These are phyloP conservation scores for Cystobasidiaceae sp. DNA, from an alignment of 1,284 basidiomycete genomes.

Conservation along the genomic window DNA sequence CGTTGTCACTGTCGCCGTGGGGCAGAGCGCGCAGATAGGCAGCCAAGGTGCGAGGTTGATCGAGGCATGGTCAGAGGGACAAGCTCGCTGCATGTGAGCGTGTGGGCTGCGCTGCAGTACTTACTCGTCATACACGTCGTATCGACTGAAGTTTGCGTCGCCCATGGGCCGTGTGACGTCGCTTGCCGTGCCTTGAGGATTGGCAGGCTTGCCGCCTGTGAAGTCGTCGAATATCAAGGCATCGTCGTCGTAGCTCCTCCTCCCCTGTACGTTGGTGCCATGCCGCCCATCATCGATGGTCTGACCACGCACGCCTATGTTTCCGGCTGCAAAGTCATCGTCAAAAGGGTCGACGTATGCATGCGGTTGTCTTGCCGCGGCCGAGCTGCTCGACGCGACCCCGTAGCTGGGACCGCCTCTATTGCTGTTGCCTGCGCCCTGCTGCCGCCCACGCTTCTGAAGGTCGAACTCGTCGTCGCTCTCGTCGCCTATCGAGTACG, in stretches of 20 bases:
- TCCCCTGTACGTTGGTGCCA: neutral
- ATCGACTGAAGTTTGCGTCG: constrained; percentile 15
- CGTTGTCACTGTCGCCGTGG: constrained; percentile 26
- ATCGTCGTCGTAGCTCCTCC: constrained; percentile 5
- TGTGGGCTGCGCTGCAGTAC: neutral
- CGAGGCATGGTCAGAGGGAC: too few species aligned
- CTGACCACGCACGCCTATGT: neutral
- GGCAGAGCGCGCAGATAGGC: too few species aligned
- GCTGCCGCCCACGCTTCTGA: constrained; percentile 1
- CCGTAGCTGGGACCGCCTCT: neutral
- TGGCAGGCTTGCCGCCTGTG: constrained; percentile 38
- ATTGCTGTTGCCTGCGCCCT: neutral
- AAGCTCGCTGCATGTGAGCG: too few species aligned
- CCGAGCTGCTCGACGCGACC: neutral
- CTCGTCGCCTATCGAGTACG: constrained; percentile 30
- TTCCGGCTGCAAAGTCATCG: constrained; percentile 7
- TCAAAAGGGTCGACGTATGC: constrained; percentile 25
- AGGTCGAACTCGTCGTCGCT: constrained; percentile 29
- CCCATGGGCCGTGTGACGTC: constrained; percentile 30
- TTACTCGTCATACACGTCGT: constrained; percentile 30
- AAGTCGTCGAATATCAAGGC: constrained; percentile 33
- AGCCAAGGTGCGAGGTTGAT: too few species aligned
- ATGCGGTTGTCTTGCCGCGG: constrained; percentile 17
- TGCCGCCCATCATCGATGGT: neutral
- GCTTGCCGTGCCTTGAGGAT: constrained; percentile 35